Base-by-base conservation (phyloP, 2,329 filamentous ascomycete species). In the Cladorrhinum sp. region DNA sequence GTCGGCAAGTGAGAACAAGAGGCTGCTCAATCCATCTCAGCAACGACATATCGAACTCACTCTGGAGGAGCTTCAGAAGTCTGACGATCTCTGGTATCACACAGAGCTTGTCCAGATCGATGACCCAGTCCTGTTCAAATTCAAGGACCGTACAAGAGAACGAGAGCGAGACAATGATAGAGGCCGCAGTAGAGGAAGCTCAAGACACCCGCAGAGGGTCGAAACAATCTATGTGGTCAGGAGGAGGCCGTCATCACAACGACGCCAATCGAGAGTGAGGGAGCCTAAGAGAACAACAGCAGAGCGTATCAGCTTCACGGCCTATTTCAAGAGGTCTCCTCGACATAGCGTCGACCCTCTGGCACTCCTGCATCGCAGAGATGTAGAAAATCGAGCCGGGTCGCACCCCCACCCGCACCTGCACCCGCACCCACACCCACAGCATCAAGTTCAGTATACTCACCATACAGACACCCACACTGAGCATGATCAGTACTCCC, bases 71-170 rank as follows among this genome's bases (percentile, higher is more conserved):
- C 69, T 82, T 9, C 67, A 71, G 16, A 36, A 57, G 1, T 38
- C 41, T 3, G 77, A 81, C 2, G 77, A 81, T 38, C 57, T 49
- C 1, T 73, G 74, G 5, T 82, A 72, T 59, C 66, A 73, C 24
- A 78, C 77, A 61, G 70, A 71, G 16, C 68, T 83, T 3, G 76
- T 70, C 13, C 81, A 83, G 66, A 68, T 83, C 6, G 76, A 81
- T 38, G 74, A 74, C 24, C 71, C 75, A 58, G 65, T 74, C 18
- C 23, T 24, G 25, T 24, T 52, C 23, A 24, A 18, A 29, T 12
- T 5, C 3, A 73, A 68, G 56, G 65, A 67, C 38, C 68, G 60
- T 32, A 12, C 23, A 3, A 73, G 68, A 57, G 67, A 66, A 32
- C 67, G 58, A 63, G 65, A 55, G 27, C 60, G n/a, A 55, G 41